A percentile compares a stretch with the other conserved stretches of the same genome.
Evolutionary conservation across 805 yeast species (phyloP).

Genomic region (Candida dajiaensis): DNA sequence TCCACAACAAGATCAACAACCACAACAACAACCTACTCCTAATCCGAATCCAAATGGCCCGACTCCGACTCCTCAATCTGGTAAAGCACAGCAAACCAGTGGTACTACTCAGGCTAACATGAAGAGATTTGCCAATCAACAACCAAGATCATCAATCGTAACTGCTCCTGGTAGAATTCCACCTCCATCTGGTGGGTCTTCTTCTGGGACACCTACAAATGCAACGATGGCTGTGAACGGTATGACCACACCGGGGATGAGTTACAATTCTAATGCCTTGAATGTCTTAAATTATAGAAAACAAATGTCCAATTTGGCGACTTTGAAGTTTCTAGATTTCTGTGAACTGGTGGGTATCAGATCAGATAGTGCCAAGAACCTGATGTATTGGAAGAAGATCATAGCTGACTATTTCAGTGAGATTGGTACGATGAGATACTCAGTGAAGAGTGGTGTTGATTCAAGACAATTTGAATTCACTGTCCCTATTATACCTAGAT

Average conservation of each 20-base stretch:
- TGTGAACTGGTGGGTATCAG: constrained; percentile 40
- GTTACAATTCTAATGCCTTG: constrained; percentile 6
- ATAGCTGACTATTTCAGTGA: constrained; percentile 49
- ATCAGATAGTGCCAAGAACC: constrained; percentile 33
- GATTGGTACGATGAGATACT: constrained; percentile 40
- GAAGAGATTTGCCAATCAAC: not conserved
- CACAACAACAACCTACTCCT: constrained; percentile 2
- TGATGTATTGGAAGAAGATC: constrained; percentile 45
- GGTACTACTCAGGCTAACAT: not conserved
- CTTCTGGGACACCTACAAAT: not conserved
- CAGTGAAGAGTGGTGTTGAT: constrained; percentile 40
- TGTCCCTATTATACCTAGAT: constrained; percentile 58
- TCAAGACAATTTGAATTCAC: constrained; percentile 59
- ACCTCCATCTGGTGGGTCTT: not conserved
- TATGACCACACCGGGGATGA: not conserved
- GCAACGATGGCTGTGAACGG: not conserved
- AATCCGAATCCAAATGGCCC: constrained; percentile 3
- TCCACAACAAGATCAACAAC: not conserved
- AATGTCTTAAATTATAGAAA: constrained; percentile 27
- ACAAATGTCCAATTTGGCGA: constrained; percentile 43
- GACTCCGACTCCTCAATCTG: constrained; percentile 1
- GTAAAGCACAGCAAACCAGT: not conserved
- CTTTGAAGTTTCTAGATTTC: constrained; percentile 43
- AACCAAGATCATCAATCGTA: not conserved
- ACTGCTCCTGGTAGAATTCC: not conserved